phyloP scores from a whole-genome alignment of 208 protist species.

The Trypanosoma melophagium region DNA sequence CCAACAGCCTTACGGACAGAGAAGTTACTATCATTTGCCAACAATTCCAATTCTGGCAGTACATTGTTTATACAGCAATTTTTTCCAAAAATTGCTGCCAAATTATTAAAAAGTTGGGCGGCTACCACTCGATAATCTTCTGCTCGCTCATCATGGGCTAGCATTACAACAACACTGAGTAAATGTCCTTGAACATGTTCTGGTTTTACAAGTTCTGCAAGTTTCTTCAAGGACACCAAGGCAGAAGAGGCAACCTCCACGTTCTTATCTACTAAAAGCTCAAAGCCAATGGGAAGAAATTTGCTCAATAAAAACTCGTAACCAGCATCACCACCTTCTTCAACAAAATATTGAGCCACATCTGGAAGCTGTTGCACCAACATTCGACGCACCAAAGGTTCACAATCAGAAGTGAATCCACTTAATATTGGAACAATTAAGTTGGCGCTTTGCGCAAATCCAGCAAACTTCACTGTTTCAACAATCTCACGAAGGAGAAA shows the following conservation, averaged over 20 bases:
- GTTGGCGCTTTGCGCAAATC: conserved; percentile 77
- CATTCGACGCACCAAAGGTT: conserved; percentile 90
- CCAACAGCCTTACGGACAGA: conserved; percentile 88
- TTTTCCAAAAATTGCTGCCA: conserved; percentile 75
- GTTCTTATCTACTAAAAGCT: conserved; percentile 94
- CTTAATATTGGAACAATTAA: conserved; percentile 84
- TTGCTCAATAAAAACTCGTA: conserved; percentile 83
- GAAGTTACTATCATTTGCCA: conserved; percentile 90
- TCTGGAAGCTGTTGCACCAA: conserved; percentile 89
- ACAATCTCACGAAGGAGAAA: conserved; percentile 83
- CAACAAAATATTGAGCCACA: conserved; percentile 76
- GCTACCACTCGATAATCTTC: conserved; percentile 94
- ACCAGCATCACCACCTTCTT: conserved; percentile 70
- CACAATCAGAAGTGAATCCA: conserved; percentile 86
- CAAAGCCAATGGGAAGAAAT: conserved; percentile 91
- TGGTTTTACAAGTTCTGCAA: conserved; percentile 79
- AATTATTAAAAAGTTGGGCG: conserved; percentile 87
- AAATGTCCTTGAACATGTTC: conserved; percentile 88
- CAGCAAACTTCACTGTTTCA: conserved; percentile 81
- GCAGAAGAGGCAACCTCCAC: conserved; percentile 89
- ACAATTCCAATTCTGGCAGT: conserved; percentile 77
- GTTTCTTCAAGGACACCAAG: conserved; percentile 75
- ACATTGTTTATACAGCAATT: conserved; percentile 71
- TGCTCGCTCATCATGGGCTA: conserved; percentile 93
- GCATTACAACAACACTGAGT: conserved; percentile 85